Evolutionary conservation across 441 rosid genomes (phyloP), one percentile per base, ranked within the genome.

Genomic region (Adansonia gregorii): DNA sequence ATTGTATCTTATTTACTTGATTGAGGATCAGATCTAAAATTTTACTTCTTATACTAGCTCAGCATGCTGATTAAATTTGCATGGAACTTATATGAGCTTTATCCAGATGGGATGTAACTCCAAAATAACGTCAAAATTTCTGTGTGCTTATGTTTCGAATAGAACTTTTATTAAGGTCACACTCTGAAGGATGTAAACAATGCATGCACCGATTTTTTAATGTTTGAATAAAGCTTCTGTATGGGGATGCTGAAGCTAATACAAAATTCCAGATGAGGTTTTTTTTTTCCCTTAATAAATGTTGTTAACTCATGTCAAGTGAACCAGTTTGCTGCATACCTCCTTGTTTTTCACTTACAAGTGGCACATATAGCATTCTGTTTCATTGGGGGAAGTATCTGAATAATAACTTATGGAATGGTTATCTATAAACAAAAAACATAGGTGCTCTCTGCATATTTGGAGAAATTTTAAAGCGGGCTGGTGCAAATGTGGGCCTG

Each of bases 361-460:
- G 39, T 60, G 65, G 66, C 12, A 24, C 6, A 4, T 24, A 59
- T 11, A 24, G 61, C 46, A 15, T 8, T 61, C 3, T 69, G 19
- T 22, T 78, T 60, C 49, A 3, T 67, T 17, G 35, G 55, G 19
- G 10, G 56, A 59, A 48, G 67, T 77, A 64, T 10, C 56, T 54
- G 78, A 67, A 35, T 45, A 74, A 31, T 71, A 15, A 61, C 9
- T 74, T 46, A 64, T 60, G 35, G 39, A 59, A 61, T 59, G 14
- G 48, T 73, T 39, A 65, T 74, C 61, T 52, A 22, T 56, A 10
- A 24, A 69, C 20, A 46, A 55, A 59, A 79, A 79, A 72, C 67
- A 0, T 81, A 89, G 95, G 87, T 65, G 94, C 95, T 74, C 90
- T 91, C 79, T 91, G 93, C 86, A 78, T 87, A 49, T 92, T 91